Evolutionary conservation across 1,284 basidiomycete species (phyloP).

Genomic region (Schizophyllum commune): DNA sequence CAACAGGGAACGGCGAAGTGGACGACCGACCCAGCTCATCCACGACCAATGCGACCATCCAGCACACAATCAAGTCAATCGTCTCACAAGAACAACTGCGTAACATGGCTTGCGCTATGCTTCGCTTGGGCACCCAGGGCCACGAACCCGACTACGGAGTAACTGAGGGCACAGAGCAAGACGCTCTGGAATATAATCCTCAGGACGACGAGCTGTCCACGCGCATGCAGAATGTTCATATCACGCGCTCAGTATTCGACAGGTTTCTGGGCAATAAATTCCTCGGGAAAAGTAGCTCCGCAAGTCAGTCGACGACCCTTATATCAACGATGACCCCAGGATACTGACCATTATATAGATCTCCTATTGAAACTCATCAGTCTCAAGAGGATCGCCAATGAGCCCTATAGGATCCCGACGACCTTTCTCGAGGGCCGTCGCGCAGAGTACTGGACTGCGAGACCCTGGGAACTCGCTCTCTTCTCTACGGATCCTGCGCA

Average conservation of each 20-base stretch:
- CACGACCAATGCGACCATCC: background rate
- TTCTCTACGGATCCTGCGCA: background rate
- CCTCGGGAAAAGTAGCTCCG: background rate
- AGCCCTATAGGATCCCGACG: background rate
- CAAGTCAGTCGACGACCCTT: slow-evolving; percentile 21
- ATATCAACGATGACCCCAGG: slow-evolving; percentile 36
- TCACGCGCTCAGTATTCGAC: background rate
- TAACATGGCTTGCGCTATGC: background rate
- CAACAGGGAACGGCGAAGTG: background rate
- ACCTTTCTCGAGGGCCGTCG: background rate
- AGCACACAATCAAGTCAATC: slow-evolving; percentile 17
- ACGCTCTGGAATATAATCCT: background rate
- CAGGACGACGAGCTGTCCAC: background rate
- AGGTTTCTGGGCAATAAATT: background rate
- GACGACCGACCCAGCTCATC: background rate
- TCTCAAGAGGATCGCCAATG: slow-evolving; percentile 5
- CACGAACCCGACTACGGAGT: background rate
- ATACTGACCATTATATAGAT: slow-evolving; percentile 4
- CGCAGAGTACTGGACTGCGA: background rate
- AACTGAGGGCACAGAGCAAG: background rate
- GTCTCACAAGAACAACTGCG: slow-evolving; percentile 7
- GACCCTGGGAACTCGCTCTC: background rate
- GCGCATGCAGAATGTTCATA: too few relatives aligned
- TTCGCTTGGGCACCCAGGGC: background rate
- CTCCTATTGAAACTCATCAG: slow-evolving; percentile 9